Evolutionary conservation across 2,329 filamentous ascomycete genomes (phyloP), one percentile per base, ranked within the genome.

Genomic region (Ophiostoma sp.): DNA sequence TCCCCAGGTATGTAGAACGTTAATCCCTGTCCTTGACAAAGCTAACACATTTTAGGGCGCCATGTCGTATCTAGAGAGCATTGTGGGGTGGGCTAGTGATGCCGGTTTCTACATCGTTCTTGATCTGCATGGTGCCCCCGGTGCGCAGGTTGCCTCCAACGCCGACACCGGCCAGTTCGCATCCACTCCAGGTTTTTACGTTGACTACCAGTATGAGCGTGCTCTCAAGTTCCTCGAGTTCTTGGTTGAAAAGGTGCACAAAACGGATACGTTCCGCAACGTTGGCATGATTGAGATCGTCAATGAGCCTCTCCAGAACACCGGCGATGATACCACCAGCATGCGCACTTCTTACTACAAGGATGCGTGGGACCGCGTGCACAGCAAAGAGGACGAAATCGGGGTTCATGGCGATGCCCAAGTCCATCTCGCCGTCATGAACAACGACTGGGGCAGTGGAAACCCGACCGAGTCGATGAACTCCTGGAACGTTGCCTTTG

Each of bases 241-340:
- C 80, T 81, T 88, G 72, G 81, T 83, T 11, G 78, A 80, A 49
- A 77, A 80, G 52, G 81, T 86, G 69, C 84, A 87, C 74, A 77
- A 73, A 49, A 81, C 79, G 69, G 66, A 75, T 47, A 79, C 79
- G 42, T 85, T 83, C 74, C 76, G 80, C 67, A 85, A 83, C 62
- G 85, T 87, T 40, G 85, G 85, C 68, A 87, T 85, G 81, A 74
- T 88, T 49, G 81, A 84, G 73, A 75, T 87, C 12, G 77, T 87
- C 67, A 88, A 87, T 72, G 85, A 88, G 74, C 85, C 85, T 3
- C 74, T 82, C 12, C 79, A 79, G 65, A 70, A 71, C 72, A 5
- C 74, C 75, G 1, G 60, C 60, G 76, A 72, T 36, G 14, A 69
- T 9, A 70, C 69, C 42, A 69, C 45, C 14, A 72, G 73, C 44